Conservation (phyloP, 139 green algal species). For the Chlorella sp. region DNA sequence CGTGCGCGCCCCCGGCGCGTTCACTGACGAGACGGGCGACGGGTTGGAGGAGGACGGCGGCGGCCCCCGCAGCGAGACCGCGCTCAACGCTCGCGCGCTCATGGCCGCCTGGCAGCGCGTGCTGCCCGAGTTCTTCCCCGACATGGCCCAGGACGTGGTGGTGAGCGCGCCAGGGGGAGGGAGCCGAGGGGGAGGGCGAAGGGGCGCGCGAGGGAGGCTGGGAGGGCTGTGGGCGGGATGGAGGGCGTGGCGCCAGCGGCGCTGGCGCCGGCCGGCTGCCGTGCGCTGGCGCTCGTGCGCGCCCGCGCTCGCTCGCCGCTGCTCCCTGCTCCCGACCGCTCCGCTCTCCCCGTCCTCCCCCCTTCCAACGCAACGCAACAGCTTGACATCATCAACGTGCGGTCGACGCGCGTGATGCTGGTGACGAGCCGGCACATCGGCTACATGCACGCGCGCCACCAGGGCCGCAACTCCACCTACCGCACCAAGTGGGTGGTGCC, state of each 20-base stretch:
- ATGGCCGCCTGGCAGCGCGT: constrained; percentile 66
- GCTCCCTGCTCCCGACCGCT: neutral
- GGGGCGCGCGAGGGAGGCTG: neutral
- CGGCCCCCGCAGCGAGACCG: constrained; percentile 22
- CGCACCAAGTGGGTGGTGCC: constrained; percentile 52
- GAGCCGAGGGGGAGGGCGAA: neutral
- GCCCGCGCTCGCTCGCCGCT: too few species aligned
- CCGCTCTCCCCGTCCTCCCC: neutral
- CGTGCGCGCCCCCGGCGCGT: constrained; percentile 52
- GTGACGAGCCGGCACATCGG: constrained; percentile 73
- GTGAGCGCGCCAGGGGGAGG: too few species aligned
- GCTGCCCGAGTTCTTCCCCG: constrained; percentile 57
- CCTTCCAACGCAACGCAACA: too few species aligned
- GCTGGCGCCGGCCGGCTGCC: neutral
- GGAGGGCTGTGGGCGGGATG: neutral
- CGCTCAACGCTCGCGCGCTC: constrained; percentile 23
- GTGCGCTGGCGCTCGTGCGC: neutral
- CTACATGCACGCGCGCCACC: constrained; percentile 55
- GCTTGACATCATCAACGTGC: constrained; percentile 72
- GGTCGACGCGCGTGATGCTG: constrained; percentile 65
- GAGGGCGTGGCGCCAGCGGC: constrained; percentile 39
- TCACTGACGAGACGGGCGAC: neutral
- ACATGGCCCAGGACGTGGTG: constrained; percentile 43
- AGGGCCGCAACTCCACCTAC: constrained; percentile 44
- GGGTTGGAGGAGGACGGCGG: constrained; percentile 31